These are phyloP conservation scores for Chrysanthemum makinoi DNA, from an alignment of 129 eudicot genomes.

Conservation along the genomic window DNA sequence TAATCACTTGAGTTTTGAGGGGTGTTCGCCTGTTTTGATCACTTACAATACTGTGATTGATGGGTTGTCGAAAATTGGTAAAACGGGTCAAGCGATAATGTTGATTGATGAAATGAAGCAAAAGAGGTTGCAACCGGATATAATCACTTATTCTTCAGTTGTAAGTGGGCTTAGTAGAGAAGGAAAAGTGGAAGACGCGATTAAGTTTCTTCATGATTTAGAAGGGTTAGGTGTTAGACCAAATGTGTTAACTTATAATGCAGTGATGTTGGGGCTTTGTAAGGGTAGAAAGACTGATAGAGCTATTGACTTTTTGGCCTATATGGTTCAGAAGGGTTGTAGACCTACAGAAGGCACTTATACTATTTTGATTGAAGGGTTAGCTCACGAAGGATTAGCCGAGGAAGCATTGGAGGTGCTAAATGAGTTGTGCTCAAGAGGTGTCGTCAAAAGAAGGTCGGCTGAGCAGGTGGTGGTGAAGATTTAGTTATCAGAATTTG, in stretches of 20 bases:
- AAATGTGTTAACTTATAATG: constrained; percentile 60
- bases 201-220: constrained; percentile 54
- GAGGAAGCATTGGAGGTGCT: constrained; percentile 72
- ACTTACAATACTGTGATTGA: constrained; percentile 86
- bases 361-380: constrained; percentile 74
- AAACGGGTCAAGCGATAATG: constrained; percentile 55
- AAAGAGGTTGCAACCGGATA: constrained; percentile 74
- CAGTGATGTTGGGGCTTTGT: constrained; percentile 77
- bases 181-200: constrained; percentile 78
- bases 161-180: constrained; percentile 73
- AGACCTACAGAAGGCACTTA: constrained; percentile 79
- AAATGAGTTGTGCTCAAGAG: constrained; percentile 61
- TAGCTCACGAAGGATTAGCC: constrained; percentile 63
- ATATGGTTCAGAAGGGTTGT: constrained; percentile 72
- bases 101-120: constrained; percentile 68
- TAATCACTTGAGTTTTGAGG: constrained; percentile 60
- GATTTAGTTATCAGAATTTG: constrained; percentile 26
- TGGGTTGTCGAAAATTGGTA: constrained; percentile 69
- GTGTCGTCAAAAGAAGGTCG: constrained; percentile 64
- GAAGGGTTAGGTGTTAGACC: constrained; percentile 63
- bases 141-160: constrained; percentile 62
- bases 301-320: constrained; percentile 71
- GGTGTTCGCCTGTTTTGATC: constrained; percentile 77
- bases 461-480: constrained; percentile 61
- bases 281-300: constrained; percentile 71